Base-by-base conservation (phyloP, 164 flowering plant genomes). In the Akebia trifoliata region DNA sequence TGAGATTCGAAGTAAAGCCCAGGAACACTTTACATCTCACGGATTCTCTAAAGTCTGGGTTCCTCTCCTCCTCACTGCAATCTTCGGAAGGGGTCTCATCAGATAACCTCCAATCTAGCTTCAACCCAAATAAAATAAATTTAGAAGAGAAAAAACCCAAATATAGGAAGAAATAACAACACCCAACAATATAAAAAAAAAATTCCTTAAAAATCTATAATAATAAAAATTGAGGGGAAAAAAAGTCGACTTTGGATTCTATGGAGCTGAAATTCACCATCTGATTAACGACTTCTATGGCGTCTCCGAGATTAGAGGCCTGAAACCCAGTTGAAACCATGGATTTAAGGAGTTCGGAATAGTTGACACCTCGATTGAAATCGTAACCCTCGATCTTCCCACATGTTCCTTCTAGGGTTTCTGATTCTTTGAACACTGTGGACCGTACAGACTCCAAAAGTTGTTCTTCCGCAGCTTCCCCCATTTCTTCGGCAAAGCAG, bases 261-360 rank as follows among this genome's bases (percentile, higher is more conserved):
- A 29, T 12, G 48, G 44, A 50, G 31, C 12, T 45, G 38, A 40
- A 38, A 53, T 62, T 37, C 51, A 93, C 99, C 99, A 93, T 93
- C 30, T 81, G 68, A 61, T 88, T 84, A 38, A 90, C 90, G 8
- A 81, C 67, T 45, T 78, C 62, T 40, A 93, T 82, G 49, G 97
- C 96, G 5, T 93, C 96, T 2, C 97, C 99, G 39, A 90, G 85
- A 62, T 90, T 87, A 62, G 97, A 84, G 37, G 99, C 99, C 68
- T 93, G 99, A 54, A 90, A 93, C 0, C 97, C 97, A 32, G 96
- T 84, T 29, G 86, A 69, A 29, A 71, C 42, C 77, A 93, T 54
- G 45, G 95, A 84, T 50, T 72, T 72, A 46, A 93, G 64, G 35
- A 93, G 82, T 57, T 71, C 61, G 8, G 78, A 39, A 57, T 87